Percentiles rank a stretch among this genome's conserved stretches.
Conservation (phyloP, 73 alveolate species). For the Paramecium octaurelia region DNA sequence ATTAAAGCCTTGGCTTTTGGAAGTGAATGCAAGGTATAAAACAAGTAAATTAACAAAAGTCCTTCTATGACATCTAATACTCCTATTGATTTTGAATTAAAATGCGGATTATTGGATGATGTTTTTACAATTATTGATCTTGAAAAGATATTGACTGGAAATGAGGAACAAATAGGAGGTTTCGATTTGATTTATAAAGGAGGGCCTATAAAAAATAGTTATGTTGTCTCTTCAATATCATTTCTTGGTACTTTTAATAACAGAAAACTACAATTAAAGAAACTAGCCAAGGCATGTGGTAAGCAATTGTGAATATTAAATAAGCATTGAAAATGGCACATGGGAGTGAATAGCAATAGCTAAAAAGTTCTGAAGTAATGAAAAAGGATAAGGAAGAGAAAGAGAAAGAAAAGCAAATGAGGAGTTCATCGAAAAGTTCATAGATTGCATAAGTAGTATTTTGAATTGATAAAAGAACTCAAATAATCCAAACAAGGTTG, state of each 20-base stretch:
- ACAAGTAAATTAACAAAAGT: constrained; percentile 55
- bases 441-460: not conserved
- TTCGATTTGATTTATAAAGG: constrained; percentile 98
- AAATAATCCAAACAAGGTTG: not conserved
- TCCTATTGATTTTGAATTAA: constrained; percentile 94
- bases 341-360: not conserved
- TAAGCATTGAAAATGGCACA: constrained; percentile 94
- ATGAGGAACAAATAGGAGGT: constrained; percentile 99
- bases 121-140: constrained; percentile 86
- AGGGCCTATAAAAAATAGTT: constrained; percentile 79
- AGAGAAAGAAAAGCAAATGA: not conserved
- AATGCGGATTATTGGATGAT: constrained; percentile 96
- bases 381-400: not conserved
- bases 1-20: constrained; percentile 99
- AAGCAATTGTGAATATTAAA: not conserved
- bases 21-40: constrained; percentile 67
- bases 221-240: constrained; percentile 80
- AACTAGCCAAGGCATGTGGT: constrained; percentile 84
- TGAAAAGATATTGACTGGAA: constrained; percentile 96
- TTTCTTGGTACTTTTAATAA: constrained; percentile 95
- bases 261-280: constrained; percentile 89
- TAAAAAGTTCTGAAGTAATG: not conserved
- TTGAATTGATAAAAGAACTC: not conserved
- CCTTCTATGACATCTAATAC: constrained; percentile 99
- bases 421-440: constrained; percentile 21